Evolutionary conservation across 192 early-diverging fungal species (phyloP).

Genomic region (Backusella australiensis): DNA sequence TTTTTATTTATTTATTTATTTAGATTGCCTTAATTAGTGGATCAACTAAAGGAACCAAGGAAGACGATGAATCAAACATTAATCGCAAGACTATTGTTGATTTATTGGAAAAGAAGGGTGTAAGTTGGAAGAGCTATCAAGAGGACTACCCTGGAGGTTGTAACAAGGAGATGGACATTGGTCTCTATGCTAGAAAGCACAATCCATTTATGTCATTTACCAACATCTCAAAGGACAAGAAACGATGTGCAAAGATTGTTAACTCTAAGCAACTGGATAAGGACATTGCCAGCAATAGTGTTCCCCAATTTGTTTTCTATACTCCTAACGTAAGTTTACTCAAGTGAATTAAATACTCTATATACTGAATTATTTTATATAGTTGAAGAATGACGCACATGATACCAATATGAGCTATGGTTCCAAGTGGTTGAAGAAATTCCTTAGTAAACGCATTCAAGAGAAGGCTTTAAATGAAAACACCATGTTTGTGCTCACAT

Average conservation of each 20-base stretch:
- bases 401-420: constrained; percentile 46
- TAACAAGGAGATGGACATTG: constrained; percentile 7
- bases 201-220: constrained; percentile 68
- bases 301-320: constrained; percentile 60
- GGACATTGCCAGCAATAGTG: constrained; percentile 48
- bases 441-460: constrained; percentile 48
- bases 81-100: constrained; percentile 43
- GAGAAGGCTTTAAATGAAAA: constrained; percentile 49
- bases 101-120: constrained; percentile 50
- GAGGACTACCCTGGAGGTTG: constrained; percentile 48
- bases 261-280: constrained; percentile 46
- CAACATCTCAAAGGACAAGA: constrained; percentile 49
- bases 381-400: constrained; percentile 58
- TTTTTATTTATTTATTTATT: neutral
- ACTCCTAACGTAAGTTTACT: constrained; percentile 25
- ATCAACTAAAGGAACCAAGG: constrained; percentile 28
- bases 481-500: constrained; percentile 41
- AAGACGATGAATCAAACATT: constrained; percentile 44
- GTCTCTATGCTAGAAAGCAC: constrained; percentile 56
- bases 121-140: constrained; percentile 60
- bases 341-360: neutral
- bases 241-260: constrained; percentile 65
- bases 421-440: constrained; percentile 50
- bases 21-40: constrained; percentile 40
- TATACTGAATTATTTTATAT: neutral